Evolutionary conservation across 2,329 filamentous ascomycete species (phyloP), one percentile per base, ranked within the genome.

Genomic region (Sarocladium oryzae): DNA sequence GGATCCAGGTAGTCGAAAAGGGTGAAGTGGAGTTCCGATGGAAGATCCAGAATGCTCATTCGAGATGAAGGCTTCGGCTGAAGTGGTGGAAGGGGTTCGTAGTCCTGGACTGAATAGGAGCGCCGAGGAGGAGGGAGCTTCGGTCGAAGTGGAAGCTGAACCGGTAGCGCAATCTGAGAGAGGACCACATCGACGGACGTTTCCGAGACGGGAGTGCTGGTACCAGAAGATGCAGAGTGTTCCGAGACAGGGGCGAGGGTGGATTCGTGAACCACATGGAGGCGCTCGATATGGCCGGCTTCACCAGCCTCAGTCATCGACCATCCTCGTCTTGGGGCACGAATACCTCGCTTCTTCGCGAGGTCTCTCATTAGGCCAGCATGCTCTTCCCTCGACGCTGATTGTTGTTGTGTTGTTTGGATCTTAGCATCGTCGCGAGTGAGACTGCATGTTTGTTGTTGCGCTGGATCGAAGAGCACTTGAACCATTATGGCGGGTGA

Each of bases 1-100:
- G 78, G 78, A 65, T 85, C 81, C 53, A 85, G 75, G 56, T 78
- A 76, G 62, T 82, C 79, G 58, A 83, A 81, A 55, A 85, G 72
- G 54, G 73, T 68, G 55, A 76, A 81, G 63, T 83, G 80, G 10
- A 85, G 68, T 64, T 85, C 81, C 0, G 74, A 64, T 13, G 81
- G 81, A 2, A 85, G 70, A 50, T 79, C 73, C 33, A 71, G 60
- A 7, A 84, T 66, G 15, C 69, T 70, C 45, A 78, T 66, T 51
- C 66, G 66, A 46, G 66, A 59, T 5, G 76, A 73, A 1, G 74
- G 74, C 49, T 64, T 68, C 49, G 78, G 75, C 49, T 71, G 74
- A 52, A 73, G 69, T 8, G 74, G 60, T 8, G 65, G 61, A 15
- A 59, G 41, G 1, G 79, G 79, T 60, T 81, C 78, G 51, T 77